Evolutionary conservation across 2,329 filamentous ascomycete species (phyloP).

Genomic region (Fusarium paranaense): DNA sequence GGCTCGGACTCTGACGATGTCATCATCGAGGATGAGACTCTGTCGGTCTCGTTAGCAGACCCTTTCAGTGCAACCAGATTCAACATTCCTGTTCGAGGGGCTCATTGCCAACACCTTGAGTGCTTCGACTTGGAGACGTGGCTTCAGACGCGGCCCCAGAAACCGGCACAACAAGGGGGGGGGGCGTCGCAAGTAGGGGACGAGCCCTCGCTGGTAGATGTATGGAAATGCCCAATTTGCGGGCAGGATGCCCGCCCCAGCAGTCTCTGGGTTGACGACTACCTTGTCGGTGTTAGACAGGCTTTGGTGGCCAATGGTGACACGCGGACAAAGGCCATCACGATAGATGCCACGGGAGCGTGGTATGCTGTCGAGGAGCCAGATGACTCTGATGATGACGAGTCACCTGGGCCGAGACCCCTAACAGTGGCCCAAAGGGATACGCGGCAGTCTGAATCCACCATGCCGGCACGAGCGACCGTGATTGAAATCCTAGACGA

Average conservation of each 20-base stretch:
- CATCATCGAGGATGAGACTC: constrained; percentile 65
- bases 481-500: constrained; percentile 48
- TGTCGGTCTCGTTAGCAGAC: constrained; percentile 72
- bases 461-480: constrained; percentile 4
- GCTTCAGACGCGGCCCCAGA: constrained; percentile 72
- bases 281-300: constrained; percentile 72
- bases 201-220: constrained; percentile 71
- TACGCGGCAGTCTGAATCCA: constrained; percentile 19
- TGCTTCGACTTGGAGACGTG: constrained; percentile 92
- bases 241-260: constrained; percentile 79
- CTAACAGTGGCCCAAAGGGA: not conserved
- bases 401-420: constrained; percentile 27
- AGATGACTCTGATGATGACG: constrained; percentile 43
- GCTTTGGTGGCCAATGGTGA: constrained; percentile 55
- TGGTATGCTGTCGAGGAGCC: constrained; percentile 50
- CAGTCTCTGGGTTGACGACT: constrained; percentile 78
- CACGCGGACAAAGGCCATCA: constrained; percentile 46
- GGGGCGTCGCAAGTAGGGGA: constrained; percentile 14
- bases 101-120: constrained; percentile 79
- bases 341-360: constrained; percentile 44
- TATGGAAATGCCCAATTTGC: constrained; percentile 92
- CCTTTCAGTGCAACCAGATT: constrained; percentile 76
- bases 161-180: constrained; percentile 45
- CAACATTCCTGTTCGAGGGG: constrained; percentile 77
- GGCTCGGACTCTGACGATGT: constrained; percentile 66